Evolutionary conservation across 179 eudicot species (phyloP), one percentile per base, ranked within the genome.

Genomic region (Sideroxylon spinosum): DNA sequence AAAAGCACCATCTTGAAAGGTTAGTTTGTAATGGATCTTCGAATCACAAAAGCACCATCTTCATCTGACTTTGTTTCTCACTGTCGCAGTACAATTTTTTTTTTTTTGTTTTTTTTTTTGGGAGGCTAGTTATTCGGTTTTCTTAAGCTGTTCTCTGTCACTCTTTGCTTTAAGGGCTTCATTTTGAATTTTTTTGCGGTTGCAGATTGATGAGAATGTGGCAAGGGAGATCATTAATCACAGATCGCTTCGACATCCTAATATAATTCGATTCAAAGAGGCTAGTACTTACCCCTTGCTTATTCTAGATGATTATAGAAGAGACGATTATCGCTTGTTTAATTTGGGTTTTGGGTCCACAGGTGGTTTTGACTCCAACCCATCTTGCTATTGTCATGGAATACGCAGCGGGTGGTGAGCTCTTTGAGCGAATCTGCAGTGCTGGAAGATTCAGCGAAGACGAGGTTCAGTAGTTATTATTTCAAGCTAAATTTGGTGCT

Each of bases 401-500:
- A 80, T 86, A 86, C 78, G 88, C 86, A 19, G 88, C 88, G 0
- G 86, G 88, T 49, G 88, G 88, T 0, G 88, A 86, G 80, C 85
- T 86, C 37, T 86, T 86, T 29, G 88, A 86, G 52, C 76, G 85
- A 23, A 86, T 86, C 63, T 86, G 88, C 79, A 79, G 26, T 70
- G 88, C 88, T n/a, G 86, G 88, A 16, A 76, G 88, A 77, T 86
- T 86, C 78, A 86, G 86, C 32, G 86, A 84, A 78, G 88, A 82
- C n/a, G 86, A 86, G 88, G 88, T 86, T n/a, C 73, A 52, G 12
- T 37, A 37, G 44, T 37, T 48, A 46, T 25, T 64, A n/a, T n/a
- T n/a, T n/a, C 48, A 62, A 76, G 12, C 37, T 75, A 60, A 60
- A 60, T 10, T 63, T 17, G 32, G 29, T 4, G 44, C 2, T 28